Conservation (phyloP, 1,284 basidiomycete genomes). For the Ustilago trichophora region DNA sequence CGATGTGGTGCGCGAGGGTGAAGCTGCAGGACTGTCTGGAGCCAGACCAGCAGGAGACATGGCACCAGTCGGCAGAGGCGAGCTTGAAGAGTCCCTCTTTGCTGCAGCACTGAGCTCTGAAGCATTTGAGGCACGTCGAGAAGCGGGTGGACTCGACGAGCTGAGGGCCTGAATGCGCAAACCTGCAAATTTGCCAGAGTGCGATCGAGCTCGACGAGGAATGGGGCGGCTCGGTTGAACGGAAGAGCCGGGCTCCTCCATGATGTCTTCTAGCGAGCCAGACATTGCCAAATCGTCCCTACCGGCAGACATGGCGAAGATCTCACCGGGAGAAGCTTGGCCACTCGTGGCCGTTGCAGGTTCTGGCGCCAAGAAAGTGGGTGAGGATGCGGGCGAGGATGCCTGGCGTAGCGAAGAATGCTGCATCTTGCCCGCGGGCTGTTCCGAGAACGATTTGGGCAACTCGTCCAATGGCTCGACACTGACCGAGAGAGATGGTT, state of each 20-base stretch:
- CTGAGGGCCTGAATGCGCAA: conserved; percentile 37
- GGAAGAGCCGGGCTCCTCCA: conserved; percentile 27
- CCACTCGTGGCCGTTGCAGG: background rate
- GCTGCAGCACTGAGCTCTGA: conserved; percentile 2
- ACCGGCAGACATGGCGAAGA: conserved; percentile 13
- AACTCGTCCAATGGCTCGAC: conserved; percentile 28
- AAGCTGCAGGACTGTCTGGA: conserved; percentile 2
- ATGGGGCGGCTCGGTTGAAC: background rate
- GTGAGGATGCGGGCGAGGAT: background rate
- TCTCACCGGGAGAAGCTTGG: conserved; percentile 6
- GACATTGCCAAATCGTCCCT: conserved; percentile 12
- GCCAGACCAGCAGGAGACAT: conserved; percentile 31
- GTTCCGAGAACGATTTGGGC: conserved; percentile 28
- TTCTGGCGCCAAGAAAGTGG: conserved; percentile 1
- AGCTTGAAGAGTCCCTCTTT: conserved; percentile 10
- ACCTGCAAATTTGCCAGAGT: conserved; percentile 43
- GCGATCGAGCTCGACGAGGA: conserved; percentile 19
- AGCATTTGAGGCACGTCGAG: conserved; percentile 21
- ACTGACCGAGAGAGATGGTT: conserved; percentile 12
- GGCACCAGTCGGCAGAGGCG: conserved; percentile 30
- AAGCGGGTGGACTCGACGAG: conserved; percentile 9
- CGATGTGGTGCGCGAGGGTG: conserved; percentile 3
- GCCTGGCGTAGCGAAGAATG: conserved; percentile 16
- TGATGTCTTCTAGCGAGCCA: conserved; percentile 35
- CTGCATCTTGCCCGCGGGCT: conserved; percentile 26